Conservation (phyloP, 148 eudicot genomes). For the Rhododendron griersonianum region DNA sequence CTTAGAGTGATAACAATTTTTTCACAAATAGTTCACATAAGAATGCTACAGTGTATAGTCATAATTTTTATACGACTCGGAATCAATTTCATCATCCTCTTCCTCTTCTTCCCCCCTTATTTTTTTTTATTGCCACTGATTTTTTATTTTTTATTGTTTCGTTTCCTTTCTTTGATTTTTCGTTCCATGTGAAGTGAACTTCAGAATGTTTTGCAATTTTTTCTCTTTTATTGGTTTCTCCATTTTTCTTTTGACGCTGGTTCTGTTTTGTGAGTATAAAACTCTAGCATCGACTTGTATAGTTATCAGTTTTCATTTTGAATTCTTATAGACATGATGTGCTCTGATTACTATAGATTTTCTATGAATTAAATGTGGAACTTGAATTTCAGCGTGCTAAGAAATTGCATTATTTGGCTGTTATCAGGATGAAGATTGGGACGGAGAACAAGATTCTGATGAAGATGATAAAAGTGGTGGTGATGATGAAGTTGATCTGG, state of each 20-base stretch:
- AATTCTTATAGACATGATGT: background rate
- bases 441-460: conserved; percentile 55
- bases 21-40: background rate
- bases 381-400: conserved; percentile 3
- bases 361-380: background rate
- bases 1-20: background rate
- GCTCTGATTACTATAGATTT: background rate
- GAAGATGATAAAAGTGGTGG: conserved; percentile 71
- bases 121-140: background rate
- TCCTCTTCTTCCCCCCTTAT: background rate
- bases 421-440: conserved; percentile 81
- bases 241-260: background rate
- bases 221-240: background rate
- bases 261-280: background rate
- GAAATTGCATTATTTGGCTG: conserved; percentile 8
- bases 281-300: background rate
- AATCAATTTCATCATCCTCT: background rate
- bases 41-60: background rate
- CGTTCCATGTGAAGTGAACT: background rate
- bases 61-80: background rate
- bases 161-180: background rate
- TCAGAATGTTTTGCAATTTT: background rate
- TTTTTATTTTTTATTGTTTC: background rate
- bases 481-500: conserved; percentile 40
- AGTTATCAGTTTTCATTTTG: background rate